Conservation (phyloP, 169 alveolate species). For the Eimeria acervulina region DNA sequence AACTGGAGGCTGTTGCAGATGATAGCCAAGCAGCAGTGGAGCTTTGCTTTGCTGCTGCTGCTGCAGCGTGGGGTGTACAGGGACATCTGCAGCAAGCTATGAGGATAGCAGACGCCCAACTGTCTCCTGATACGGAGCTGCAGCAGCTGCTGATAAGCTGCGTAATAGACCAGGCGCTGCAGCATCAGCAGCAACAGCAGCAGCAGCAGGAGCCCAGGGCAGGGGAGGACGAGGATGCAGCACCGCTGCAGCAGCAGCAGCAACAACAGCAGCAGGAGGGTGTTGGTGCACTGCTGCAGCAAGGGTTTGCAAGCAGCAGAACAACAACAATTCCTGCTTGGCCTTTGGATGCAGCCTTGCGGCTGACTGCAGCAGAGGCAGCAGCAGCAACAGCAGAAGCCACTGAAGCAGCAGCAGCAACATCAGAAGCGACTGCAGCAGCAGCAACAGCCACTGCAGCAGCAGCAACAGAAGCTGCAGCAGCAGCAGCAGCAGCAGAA, state of each 20-base stretch:
- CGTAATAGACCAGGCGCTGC: slow-evolving; percentile 32
- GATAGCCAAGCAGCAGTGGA: slow-evolving; percentile 68
- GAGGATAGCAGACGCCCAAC: slow-evolving; percentile 46
- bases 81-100: slow-evolving; percentile 78
- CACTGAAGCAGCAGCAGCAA: slow-evolving; percentile 10
- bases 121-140: slow-evolving; percentile 57
- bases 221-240: slow-evolving; percentile 1
- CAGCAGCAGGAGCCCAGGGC: slow-evolving; percentile 24
- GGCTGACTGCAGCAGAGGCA: not conserved
- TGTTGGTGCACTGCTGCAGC: slow-evolving; percentile 39
- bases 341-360: slow-evolving; percentile 26
- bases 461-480: not conserved
- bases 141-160: slow-evolving; percentile 54
- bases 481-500: slow-evolving; percentile 15
- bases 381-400: slow-evolving; percentile 52
- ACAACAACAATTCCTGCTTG: slow-evolving; percentile 36
- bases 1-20: slow-evolving; percentile 74
- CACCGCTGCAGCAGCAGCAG: not conserved
- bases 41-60: slow-evolving; percentile 32
- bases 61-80: slow-evolving; percentile 10
- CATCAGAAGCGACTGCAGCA: slow-evolving; percentile 20
- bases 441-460: not conserved
- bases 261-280: not conserved
- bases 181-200: slow-evolving; percentile 55
- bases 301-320: not conserved